phyloP scores from a whole-genome alignment of 306 rosid species.

The Senna tora region DNA sequence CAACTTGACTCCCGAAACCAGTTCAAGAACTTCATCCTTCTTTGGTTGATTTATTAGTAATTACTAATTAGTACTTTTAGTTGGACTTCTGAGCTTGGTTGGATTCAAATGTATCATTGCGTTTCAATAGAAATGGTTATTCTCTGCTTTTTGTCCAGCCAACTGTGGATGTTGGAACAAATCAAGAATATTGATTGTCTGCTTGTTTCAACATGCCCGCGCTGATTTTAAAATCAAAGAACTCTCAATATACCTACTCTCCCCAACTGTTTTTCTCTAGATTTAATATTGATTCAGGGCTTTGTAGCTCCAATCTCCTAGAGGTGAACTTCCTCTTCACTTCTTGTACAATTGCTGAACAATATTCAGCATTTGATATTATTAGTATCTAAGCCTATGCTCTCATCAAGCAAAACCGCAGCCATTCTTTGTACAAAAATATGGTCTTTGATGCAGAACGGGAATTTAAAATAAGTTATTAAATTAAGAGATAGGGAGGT shows the following conservation, averaged over 20 bases:
- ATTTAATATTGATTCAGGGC: background rate
- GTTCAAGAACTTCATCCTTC: slow-evolving; percentile 12
- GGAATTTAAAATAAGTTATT: background rate
- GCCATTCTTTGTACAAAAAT: background rate
- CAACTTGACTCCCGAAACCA: background rate
- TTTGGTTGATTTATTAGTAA: background rate
- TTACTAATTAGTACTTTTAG: background rate
- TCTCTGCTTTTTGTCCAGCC: background rate
- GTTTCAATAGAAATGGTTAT: background rate
- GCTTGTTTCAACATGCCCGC: background rate
- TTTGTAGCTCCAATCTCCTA: background rate
- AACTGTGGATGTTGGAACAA: background rate
- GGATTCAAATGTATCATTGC: background rate
- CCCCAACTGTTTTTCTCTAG: slow-evolving; percentile 1
- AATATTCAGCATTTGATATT: background rate
- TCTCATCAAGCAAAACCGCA: background rate
- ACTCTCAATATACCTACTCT: background rate
- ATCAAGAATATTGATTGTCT: background rate
- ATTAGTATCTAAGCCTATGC: background rate
- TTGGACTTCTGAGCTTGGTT: background rate
- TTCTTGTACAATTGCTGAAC: background rate
- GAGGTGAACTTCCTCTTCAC: background rate
- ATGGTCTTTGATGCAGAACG: background rate
- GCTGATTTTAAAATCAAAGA: background rate
- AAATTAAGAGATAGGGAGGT: background rate